phyloP scores from a whole-genome alignment of 176 grass and related monocot species.

The bread wheat (Triticum aestivum) region IWGSC_CS_RefSeq_v2.1 NC_057797.1:31362286-31362785 shows the following conservation, averaged over 20 bases:
- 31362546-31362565: not conserved
- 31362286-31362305: too few species aligned
- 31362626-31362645: not conserved
- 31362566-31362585: not conserved
- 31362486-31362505: not conserved
- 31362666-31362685: not conserved
- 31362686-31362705: not conserved
- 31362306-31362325: too few species aligned
- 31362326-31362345: too few species aligned
- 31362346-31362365: too few species aligned
- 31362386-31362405: too few species aligned
- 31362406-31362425: too few species aligned
- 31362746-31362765: not conserved
- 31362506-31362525: too few species aligned
- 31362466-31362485: not conserved
- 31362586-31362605: not conserved
- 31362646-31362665: not conserved
- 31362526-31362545: too few species aligned
- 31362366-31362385: too few species aligned
- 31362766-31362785: slow-evolving; percentile 26
- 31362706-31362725: not conserved
- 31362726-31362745: not conserved
- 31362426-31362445: too few species aligned
- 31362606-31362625: not conserved
- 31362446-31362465: too few species aligned